Evolutionary conservation across 305 asterid species (phyloP).

Genomic region (Fraxinus sp.): DNA sequence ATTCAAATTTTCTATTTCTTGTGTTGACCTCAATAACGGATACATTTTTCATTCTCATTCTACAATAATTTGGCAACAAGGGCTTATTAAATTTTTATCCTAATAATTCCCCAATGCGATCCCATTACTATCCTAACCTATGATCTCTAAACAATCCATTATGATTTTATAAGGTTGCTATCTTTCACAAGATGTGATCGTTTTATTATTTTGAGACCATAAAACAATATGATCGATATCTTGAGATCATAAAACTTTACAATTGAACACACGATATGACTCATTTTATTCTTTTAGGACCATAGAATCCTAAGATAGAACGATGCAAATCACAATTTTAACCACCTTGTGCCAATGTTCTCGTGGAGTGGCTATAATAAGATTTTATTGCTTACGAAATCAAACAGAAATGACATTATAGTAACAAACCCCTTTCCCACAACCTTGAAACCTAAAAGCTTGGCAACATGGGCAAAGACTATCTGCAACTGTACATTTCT

Average conservation of each 20-base stretch:
- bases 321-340: background rate
- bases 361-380: background rate
- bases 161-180: background rate
- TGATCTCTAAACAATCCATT: background rate
- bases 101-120: background rate
- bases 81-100: background rate
- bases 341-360: background rate
- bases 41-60: too few relatives aligned
- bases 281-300: background rate
- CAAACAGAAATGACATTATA: background rate
- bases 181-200: background rate
- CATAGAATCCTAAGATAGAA: background rate
- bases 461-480: conserved; percentile 1
- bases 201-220: background rate
- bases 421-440: conserved; percentile 12
- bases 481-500: conserved; percentile 26
- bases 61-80: too few relatives aligned
- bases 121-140: background rate
- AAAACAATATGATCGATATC: background rate
- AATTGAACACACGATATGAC: background rate
- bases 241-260: background rate
- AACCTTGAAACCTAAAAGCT: conserved; percentile 1
- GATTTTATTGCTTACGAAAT: background rate
- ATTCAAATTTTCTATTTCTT: too few relatives aligned
- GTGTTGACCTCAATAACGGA: too few relatives aligned